Conservation (phyloP, 1,284 basidiomycete genomes). For the Pseudozyma sp. region DNA sequence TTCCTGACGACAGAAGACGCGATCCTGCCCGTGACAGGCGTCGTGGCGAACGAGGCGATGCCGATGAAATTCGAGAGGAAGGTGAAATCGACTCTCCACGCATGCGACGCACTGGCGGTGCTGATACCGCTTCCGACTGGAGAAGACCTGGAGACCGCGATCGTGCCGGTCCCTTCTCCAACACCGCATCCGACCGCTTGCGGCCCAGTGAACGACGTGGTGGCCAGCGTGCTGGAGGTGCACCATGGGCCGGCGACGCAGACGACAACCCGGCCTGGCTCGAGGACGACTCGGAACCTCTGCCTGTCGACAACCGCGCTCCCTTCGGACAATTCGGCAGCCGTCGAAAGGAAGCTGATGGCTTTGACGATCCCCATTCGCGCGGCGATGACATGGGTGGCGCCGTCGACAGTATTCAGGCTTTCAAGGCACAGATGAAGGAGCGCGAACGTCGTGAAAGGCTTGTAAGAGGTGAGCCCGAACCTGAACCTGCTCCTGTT, state of each 20-base stretch:
- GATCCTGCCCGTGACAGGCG: constrained; percentile 34
- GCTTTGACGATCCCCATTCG: constrained; percentile 9
- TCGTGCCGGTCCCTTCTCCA: constrained; percentile 39
- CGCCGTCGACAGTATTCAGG: constrained; percentile 81
- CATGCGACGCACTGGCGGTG: constrained; percentile 45
- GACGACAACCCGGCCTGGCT: constrained; percentile 91
- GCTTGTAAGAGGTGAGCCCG: constrained; percentile 33
- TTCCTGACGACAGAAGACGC: constrained; percentile 42
- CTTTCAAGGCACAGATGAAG: constrained; percentile 87
- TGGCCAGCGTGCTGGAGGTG: constrained; percentile 27
- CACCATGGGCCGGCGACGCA: constrained; percentile 71
- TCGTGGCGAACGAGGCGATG: constrained; percentile 42
- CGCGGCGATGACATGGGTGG: constrained; percentile 30
- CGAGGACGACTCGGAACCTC: constrained; percentile 76
- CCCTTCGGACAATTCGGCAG: constrained; percentile 69
- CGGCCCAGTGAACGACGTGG: constrained; percentile 43
- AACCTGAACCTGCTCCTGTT: constrained; percentile 16
- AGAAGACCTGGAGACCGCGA: constrained; percentile 46
- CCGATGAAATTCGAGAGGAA: constrained; percentile 47
- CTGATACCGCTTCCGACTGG: constrained; percentile 51
- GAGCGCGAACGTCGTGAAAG: constrained; percentile 78
- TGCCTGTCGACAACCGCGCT: constrained; percentile 48
- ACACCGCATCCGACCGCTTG: constrained; percentile 38
- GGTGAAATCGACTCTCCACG: constrained; percentile 54
- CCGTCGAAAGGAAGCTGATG: constrained; percentile 32